A percentile compares a stretch with the other conserved stretches of the same genome.
phyloP scores from a whole-genome alignment of 768 basidiomycete species.

The Gautieria morchelliformis region DNA sequence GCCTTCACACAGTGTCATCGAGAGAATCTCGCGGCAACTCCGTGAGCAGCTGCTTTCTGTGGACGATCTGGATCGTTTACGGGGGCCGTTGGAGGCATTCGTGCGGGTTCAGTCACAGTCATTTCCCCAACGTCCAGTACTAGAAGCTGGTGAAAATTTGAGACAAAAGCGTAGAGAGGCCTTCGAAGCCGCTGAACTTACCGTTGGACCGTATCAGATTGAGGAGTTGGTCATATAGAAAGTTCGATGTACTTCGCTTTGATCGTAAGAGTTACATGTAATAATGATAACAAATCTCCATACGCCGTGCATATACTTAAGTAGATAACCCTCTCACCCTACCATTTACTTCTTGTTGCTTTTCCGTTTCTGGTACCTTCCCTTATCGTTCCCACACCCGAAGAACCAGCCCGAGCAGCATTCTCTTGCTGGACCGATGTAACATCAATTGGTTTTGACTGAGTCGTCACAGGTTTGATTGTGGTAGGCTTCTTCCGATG shows the following conservation, averaged over 20 bases:
- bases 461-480: neutral
- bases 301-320: neutral
- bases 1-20: slow-evolving; percentile 47
- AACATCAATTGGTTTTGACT: neutral
- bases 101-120: slow-evolving; percentile 41
- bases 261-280: neutral
- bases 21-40: slow-evolving; percentile 38
- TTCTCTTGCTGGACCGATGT: neutral
- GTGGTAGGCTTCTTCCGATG: slow-evolving; percentile 28
- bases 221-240: slow-evolving; percentile 57
- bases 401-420: neutral
- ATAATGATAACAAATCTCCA: neutral
- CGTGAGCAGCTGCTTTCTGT: slow-evolving; percentile 44
- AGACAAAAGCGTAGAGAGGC: slow-evolving; percentile 35
- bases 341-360: neutral
- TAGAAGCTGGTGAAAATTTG: slow-evolving; percentile 20
- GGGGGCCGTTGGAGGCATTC: slow-evolving; percentile 57
- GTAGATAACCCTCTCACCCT: too few relatives aligned
- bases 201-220: slow-evolving; percentile 58
- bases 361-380: neutral
- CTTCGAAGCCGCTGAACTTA: slow-evolving; percentile 42
- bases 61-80: slow-evolving; percentile 43
- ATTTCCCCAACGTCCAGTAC: slow-evolving; percentile 22
- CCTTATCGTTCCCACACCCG: neutral
- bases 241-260: too few relatives aligned